Evolutionary conservation across 176 grass and related monocot species (phyloP).

Genomic region (Zizania latifolia): DNA sequence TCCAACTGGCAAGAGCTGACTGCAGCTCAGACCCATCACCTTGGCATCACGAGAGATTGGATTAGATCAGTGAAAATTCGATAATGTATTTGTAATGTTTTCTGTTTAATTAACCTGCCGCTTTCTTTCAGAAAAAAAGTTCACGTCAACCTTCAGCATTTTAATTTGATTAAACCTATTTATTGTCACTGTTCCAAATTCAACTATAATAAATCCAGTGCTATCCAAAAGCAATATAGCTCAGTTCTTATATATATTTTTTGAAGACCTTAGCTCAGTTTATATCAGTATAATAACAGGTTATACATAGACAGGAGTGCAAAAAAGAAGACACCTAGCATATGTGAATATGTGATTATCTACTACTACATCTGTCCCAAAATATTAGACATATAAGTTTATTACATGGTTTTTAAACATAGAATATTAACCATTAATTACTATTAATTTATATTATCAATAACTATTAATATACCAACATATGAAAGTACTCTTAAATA

Average conservation of each 20-base stretch:
- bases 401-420: no score
- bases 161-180: background rate
- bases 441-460: no score
- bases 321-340: background rate
- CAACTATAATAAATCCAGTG: background rate
- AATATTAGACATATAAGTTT: no score
- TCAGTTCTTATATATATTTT: no score
- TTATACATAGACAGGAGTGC: background rate
- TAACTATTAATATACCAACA: no score
- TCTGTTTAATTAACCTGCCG: no score
- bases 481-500: no score
- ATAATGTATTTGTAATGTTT: no score
- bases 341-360: background rate
- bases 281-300: background rate
- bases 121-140: no score
- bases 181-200: background rate
- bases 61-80: background rate
- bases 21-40: conserved; percentile 57
- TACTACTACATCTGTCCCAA: no score
- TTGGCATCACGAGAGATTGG: background rate
- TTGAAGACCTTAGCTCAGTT: no score
- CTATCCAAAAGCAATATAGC: background rate
- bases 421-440: no score
- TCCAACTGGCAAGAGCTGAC: conserved; percentile 44
- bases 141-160: background rate